A percentile compares a stretch with the other conserved stretches of the same genome.
Conservation (phyloP, 1,284 basidiomycete genomes). For the Pholiota adiposa region DNA sequence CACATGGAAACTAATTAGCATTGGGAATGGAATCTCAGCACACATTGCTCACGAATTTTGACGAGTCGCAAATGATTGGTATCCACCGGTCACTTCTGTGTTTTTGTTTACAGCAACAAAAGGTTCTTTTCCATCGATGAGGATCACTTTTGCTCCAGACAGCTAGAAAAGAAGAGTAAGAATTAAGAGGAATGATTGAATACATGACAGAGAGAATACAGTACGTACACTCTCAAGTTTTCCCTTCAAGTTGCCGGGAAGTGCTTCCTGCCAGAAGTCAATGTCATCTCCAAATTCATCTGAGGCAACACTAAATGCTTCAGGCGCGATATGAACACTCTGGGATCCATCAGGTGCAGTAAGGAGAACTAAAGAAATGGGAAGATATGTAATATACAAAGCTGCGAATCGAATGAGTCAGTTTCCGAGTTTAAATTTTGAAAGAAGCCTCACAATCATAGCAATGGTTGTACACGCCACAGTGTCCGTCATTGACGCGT, state of each 20-base stretch:
- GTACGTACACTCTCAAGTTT: slow-evolving; percentile 47
- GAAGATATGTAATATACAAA: slow-evolving; percentile 57
- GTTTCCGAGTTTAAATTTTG: no score
- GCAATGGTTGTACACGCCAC: slow-evolving; percentile 57
- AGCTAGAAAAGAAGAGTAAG: slow-evolving; percentile 38
- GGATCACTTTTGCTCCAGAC: slow-evolving; percentile 56
- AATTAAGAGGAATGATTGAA: background rate
- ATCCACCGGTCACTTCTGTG: slow-evolving; percentile 47
- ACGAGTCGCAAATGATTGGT: slow-evolving; percentile 53
- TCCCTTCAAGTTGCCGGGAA: slow-evolving; percentile 53
- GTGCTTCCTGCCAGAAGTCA: slow-evolving; percentile 55
- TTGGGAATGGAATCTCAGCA: no score
- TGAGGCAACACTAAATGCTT: slow-evolving; percentile 57
- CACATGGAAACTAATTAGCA: background rate
- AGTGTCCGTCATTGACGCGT: slow-evolving; percentile 61
- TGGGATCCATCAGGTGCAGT: slow-evolving; percentile 50
- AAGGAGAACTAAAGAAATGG: slow-evolving; percentile 55
- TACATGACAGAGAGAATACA: background rate
- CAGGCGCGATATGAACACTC: slow-evolving; percentile 58
- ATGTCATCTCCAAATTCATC: slow-evolving; percentile 58
- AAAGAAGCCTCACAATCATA: slow-evolving; percentile 48
- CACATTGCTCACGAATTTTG: slow-evolving; percentile 44
- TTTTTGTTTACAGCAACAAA: slow-evolving; percentile 58
- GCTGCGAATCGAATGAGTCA: slow-evolving; percentile 29
- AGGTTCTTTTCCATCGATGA: slow-evolving; percentile 57